phyloP scores from a whole-genome alignment of 2,329 filamentous ascomycete genomes.

The Claviceps capensis region DNA sequence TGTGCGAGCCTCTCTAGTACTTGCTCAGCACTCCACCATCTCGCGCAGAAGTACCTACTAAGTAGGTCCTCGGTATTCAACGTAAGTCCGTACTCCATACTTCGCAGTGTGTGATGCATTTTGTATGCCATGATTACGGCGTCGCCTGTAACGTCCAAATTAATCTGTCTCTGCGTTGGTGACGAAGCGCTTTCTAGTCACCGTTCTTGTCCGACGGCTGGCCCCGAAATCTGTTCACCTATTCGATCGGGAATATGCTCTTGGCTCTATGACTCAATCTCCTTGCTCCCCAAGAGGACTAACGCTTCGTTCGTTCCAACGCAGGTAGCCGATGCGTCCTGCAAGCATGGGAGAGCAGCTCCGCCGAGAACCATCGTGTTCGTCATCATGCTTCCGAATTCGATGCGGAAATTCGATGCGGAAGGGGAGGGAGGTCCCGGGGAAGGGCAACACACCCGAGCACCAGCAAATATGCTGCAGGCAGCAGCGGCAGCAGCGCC shows the following conservation, averaged over 20 bases:
- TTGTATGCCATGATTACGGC: conserved; percentile 2
- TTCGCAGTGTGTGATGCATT: neutral
- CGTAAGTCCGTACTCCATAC: neutral
- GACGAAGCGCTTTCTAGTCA: neutral
- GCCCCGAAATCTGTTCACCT: neutral
- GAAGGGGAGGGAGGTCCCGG: neutral
- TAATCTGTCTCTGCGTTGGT: neutral
- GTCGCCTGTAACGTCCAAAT: neutral
- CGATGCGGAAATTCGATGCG: neutral
- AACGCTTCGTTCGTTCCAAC: neutral
- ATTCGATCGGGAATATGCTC: neutral
- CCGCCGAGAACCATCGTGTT: neutral
- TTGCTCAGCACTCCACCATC: neutral
- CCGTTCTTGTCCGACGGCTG: neutral
- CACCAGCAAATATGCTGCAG: neutral
- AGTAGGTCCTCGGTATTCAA: neutral
- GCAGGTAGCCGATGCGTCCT: neutral
- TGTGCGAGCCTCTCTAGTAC: neutral
- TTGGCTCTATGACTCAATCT: too few species aligned
- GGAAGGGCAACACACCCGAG: neutral
- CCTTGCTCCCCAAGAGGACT: neutral
- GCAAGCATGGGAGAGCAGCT: neutral
- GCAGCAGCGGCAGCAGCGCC: neutral
- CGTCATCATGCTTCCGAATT: neutral
- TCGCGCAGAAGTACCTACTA: neutral